These are phyloP conservation scores for Calocera viscosa DNA, from an alignment of 768 basidiomycete species.

Conservation along the genomic window DNA sequence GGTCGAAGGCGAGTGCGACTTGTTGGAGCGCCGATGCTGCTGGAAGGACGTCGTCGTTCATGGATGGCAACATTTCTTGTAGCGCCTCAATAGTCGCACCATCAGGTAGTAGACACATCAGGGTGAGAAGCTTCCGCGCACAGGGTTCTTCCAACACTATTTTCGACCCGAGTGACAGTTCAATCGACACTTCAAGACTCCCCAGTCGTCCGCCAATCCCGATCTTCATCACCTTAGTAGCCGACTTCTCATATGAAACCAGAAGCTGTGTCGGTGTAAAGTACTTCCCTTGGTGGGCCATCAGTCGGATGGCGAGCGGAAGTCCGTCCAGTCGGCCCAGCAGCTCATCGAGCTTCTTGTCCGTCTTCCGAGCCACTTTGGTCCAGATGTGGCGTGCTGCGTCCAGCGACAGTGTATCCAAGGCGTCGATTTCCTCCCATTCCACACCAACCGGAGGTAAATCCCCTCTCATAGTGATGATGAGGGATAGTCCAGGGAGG, in stretches of 20 bases:
- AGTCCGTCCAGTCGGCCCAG: not conserved
- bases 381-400: slow-evolving; percentile 21
- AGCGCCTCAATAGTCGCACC: slow-evolving; percentile 15
- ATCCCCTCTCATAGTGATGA: slow-evolving; percentile 28
- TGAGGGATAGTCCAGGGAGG: slow-evolving; percentile 24
- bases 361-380: slow-evolving; percentile 18
- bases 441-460: slow-evolving; percentile 1
- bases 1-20: not conserved
- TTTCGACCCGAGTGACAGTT: slow-evolving; percentile 19
- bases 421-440: slow-evolving; percentile 4
- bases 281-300: not conserved
- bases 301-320: not conserved
- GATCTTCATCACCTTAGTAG: not conserved
- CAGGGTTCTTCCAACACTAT: slow-evolving; percentile 18
- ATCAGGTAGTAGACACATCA: slow-evolving; percentile 23
- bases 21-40: no score
- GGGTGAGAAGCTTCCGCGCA: slow-evolving; percentile 19
- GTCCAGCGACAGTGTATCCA: slow-evolving; percentile 11
- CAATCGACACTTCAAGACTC: slow-evolving; percentile 20
- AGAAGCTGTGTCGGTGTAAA: no score
- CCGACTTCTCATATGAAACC: not conserved
- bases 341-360: slow-evolving; percentile 8
- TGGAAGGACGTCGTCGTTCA: no score
- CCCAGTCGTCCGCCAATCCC: slow-evolving; percentile 12
- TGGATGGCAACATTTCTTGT: not conserved